A percentile compares a stretch with the other conserved stretches of the same genome.
Conservation (phyloP, 2,329 filamentous ascomycete species). For the Thielaviopsis populi region DNA sequence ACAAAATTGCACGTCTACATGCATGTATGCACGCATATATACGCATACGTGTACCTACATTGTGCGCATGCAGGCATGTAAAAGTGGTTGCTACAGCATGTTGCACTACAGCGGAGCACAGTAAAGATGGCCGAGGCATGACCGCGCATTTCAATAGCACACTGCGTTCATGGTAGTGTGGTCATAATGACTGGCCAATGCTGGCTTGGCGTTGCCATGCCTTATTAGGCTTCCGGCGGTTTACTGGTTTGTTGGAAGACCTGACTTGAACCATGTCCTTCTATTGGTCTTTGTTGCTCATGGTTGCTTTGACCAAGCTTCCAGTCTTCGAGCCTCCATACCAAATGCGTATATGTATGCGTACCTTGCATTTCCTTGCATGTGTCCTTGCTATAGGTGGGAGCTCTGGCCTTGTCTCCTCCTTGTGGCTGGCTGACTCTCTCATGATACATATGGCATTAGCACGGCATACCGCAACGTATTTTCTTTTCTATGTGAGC, state of each 20-base stretch:
- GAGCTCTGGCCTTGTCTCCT: neutral
- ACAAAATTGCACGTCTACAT: too few relatives aligned
- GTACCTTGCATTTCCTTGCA: too few relatives aligned
- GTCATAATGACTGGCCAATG: neutral
- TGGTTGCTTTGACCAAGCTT: too few relatives aligned
- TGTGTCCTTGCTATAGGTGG: neutral
- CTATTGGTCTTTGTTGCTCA: neutral
- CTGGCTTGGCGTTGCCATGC: neutral
- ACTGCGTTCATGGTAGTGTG: neutral
- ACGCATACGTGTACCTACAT: too few relatives aligned
- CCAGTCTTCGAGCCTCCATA: too few relatives aligned
- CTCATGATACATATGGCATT: neutral
- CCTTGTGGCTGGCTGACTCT: neutral
- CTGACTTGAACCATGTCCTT: neutral
- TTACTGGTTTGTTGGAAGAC: neutral
- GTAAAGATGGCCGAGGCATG: neutral
- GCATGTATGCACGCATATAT: neutral
- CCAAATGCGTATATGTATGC: too few relatives aligned
- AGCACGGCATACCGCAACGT: neutral
- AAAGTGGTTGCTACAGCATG: neutral
- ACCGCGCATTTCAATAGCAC: neutral
- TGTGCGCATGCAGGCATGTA: neutral
- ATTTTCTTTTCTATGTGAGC: neutral
- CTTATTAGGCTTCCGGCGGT: neutral
- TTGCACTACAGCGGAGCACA: neutral